Evolutionary conservation across 768 basidiomycete species (phyloP), one percentile per base, ranked within the genome.

Genomic region (Russula lepida): DNA sequence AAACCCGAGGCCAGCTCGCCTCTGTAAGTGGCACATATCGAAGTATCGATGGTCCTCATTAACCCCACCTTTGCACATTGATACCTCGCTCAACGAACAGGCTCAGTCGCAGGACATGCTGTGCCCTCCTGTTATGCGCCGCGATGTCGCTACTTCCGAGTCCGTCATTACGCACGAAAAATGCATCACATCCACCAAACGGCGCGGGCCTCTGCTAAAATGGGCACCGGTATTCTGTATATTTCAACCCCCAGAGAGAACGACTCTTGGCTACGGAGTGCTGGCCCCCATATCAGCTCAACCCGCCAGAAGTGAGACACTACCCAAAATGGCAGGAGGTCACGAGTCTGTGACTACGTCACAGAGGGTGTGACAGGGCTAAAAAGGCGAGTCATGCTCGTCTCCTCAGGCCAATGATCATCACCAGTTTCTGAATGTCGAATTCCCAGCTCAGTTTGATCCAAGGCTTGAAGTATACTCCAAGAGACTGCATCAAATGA

Each of bases 381-480:
- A 44, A 27, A 27, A 47, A 61, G 60, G 60, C 48, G 60, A 61
- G 60, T 61, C 60, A 61, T 55, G 21, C n/a, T 37, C 41, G 6
- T 44, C 43, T 44, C 47, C 43, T n/a, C 28, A 6, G 9, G 21
- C 58, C 32, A 35, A n/a, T 47, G 25, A 33, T 54, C 59, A 56
- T 32, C 30, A 51, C 28, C 47, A 50, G 55, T 41, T 49, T 41
- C 47, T 49, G 21, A 58, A 50, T 50, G 37, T 50, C 54, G 11
- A 21, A 50, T 62, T 49, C 19, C 52, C 19, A 47, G 37, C 37
- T 46, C 27, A 58, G 62, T 63, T 56, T 63, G 62, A 63, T 19
- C 46, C 47, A 63, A 44, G 28, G 28, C 12, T 6, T 48, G 50
- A 47, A 58, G 56, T 47, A 33, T 33, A 25, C 17, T 23, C 21